Conservation (phyloP, 2,329 filamentous ascomycete species). For the Aureobasidium sp. region DNA sequence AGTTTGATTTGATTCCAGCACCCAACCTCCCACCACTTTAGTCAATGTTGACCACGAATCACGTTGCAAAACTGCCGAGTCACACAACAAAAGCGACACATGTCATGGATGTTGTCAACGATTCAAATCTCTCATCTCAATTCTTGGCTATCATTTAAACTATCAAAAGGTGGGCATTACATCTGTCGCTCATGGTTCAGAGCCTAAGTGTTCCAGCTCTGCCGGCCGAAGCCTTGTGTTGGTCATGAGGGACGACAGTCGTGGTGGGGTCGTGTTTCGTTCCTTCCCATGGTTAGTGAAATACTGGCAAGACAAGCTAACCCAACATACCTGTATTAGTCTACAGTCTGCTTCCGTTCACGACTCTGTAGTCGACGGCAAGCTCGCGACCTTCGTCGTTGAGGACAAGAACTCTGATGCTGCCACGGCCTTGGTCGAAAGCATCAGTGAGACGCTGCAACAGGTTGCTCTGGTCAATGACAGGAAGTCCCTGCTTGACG, state of each 20-base stretch:
- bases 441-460: slow-evolving; percentile 70
- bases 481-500: slow-evolving; percentile 89
- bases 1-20: neutral
- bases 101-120: neutral
- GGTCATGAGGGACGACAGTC: neutral
- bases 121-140: neutral
- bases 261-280: neutral
- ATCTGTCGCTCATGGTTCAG: neutral
- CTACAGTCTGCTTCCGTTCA: slow-evolving; percentile 67
- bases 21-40: too few species aligned
- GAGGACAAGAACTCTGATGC: slow-evolving; percentile 90
- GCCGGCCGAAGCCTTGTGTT: neutral
- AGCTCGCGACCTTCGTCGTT: slow-evolving; percentile 88
- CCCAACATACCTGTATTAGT: slow-evolving; percentile 3
- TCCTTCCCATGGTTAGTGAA: neutral
- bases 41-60: too few species aligned
- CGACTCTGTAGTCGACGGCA: slow-evolving; percentile 97
- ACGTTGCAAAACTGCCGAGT: neutral
- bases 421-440: slow-evolving; percentile 87
- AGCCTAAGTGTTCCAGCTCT: neutral
- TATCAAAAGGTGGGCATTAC: slow-evolving; percentile 6
- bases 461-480: slow-evolving; percentile 91
- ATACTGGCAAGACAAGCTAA: neutral
- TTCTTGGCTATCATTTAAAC: neutral
- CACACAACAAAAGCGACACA: neutral